A percentile compares a stretch with the other conserved stretches of the same genome.
phyloP scores from a whole-genome alignment of 352 stramenopile species.

The Globisporangium orthogonon region DNA sequence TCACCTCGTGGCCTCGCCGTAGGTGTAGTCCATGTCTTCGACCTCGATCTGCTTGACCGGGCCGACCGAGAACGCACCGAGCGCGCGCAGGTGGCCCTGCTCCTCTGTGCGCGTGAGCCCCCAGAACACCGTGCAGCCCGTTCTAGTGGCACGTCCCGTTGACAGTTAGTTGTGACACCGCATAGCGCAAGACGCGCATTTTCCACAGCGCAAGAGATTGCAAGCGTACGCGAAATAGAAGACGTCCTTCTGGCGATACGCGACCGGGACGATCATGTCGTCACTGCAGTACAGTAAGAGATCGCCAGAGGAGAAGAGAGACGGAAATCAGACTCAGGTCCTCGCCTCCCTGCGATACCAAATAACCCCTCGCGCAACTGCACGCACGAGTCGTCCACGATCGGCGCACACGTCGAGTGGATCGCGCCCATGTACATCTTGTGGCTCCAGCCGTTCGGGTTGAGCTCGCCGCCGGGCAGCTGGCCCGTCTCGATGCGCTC shows the following conservation, averaged over 20 bases:
- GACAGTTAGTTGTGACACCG: too few relatives aligned
- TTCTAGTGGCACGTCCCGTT: slow-evolving; percentile 19
- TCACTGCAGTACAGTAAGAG: slow-evolving; percentile 6
- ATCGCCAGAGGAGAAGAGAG: neutral
- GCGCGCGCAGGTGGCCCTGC: slow-evolving; percentile 57
- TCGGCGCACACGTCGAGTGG: slow-evolving; percentile 60
- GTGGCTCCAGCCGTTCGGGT: slow-evolving; percentile 71
- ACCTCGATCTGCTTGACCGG: slow-evolving; percentile 80
- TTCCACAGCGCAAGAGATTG: neutral
- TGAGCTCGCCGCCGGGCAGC: slow-evolving; percentile 66
- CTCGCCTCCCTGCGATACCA: too few relatives aligned
- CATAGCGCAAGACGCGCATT: too few relatives aligned
- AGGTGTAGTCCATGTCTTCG: slow-evolving; percentile 89
- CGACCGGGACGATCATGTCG: slow-evolving; percentile 29
- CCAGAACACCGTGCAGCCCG: slow-evolving; percentile 88
- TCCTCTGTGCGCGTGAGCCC: slow-evolving; percentile 78
- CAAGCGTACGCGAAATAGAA: slow-evolving; percentile 78
- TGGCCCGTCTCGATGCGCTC: slow-evolving; percentile 73
- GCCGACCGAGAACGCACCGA: slow-evolving; percentile 55
- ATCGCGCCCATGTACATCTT: slow-evolving; percentile 88
- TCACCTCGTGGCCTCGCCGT: slow-evolving; percentile 51
- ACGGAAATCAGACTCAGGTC: too few relatives aligned
- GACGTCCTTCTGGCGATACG: slow-evolving; percentile 73
- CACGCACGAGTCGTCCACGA: slow-evolving; percentile 31
- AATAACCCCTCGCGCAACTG: neutral